phyloP scores from a whole-genome alignment of 2,329 filamentous ascomycete genomes.

The Endothia cerciana region DNA sequence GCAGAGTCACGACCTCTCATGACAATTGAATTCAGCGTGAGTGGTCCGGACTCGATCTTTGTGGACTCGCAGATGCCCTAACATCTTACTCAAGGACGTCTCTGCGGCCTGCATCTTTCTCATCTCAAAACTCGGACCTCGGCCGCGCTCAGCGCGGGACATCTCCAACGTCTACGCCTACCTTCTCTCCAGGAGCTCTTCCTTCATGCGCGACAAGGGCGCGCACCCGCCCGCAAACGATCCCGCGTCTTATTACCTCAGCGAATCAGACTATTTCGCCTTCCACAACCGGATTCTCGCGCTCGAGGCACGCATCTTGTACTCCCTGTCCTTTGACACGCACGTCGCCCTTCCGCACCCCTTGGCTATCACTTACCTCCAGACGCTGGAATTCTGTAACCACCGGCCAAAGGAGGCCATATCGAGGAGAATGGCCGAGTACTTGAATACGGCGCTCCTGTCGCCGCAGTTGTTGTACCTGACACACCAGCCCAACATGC shows the following conservation, averaged over 20 bases:
- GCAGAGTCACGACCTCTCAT: slow-evolving; percentile 52
- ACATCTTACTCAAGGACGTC: slow-evolving; percentile 63
- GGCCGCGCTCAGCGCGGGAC: slow-evolving; percentile 76
- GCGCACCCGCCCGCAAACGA: slow-evolving; percentile 42
- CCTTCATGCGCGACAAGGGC: slow-evolving; percentile 49
- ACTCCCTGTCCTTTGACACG: slow-evolving; percentile 77
- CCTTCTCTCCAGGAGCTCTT: slow-evolving; percentile 66
- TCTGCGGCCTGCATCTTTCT: slow-evolving; percentile 84
- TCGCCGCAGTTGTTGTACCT: slow-evolving; percentile 89
- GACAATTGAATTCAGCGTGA: slow-evolving; percentile 61
- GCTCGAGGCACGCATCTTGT: slow-evolving; percentile 79
- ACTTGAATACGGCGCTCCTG: slow-evolving; percentile 84
- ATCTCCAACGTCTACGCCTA: slow-evolving; percentile 85
- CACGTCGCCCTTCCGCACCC: slow-evolving; percentile 86
- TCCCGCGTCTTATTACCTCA: slow-evolving; percentile 66
- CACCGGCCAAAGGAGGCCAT: slow-evolving; percentile 54
- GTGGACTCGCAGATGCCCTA: neutral
- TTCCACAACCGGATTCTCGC: slow-evolving; percentile 68
- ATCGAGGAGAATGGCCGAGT: slow-evolving; percentile 68
- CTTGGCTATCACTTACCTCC: slow-evolving; percentile 88
- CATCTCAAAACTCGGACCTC: slow-evolving; percentile 78
- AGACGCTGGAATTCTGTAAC: slow-evolving; percentile 72
- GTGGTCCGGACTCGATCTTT: slow-evolving; percentile 23
- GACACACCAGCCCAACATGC: slow-evolving; percentile 84
- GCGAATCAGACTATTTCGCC: slow-evolving; percentile 71